Evolutionary conservation across 148 eudicot species (phyloP).

Genomic region (Chenopodium album): DNA sequence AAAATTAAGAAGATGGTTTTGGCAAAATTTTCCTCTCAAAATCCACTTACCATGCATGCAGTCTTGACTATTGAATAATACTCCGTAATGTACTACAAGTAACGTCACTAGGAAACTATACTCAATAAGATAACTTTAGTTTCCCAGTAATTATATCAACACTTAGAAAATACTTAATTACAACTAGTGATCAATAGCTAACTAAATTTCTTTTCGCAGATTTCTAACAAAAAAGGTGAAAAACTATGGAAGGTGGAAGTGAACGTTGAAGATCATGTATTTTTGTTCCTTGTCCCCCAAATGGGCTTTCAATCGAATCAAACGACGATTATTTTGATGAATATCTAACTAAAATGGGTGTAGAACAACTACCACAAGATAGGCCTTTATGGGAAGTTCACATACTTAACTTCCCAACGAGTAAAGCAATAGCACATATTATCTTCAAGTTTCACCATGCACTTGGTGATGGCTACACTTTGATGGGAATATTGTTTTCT

Average conservation of each 20-base stretch:
- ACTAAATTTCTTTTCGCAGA: constrained; percentile 30
- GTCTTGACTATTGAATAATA: too few relatives aligned
- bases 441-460: constrained; percentile 82
- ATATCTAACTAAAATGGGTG: constrained; percentile 54
- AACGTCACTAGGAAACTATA: too few relatives aligned
- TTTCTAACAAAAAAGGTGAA: constrained; percentile 40
- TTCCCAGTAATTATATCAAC: too few relatives aligned
- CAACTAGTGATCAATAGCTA: too few relatives aligned
- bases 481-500: constrained; percentile 85
- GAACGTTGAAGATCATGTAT: constrained; percentile 54
- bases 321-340: constrained; percentile 49
- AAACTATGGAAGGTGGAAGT: constrained; percentile 67
- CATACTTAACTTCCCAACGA: constrained; percentile 56
- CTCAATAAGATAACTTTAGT: too few relatives aligned
- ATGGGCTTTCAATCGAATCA: constrained; percentile 28
- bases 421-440: constrained; percentile 47
- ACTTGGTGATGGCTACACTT: constrained; percentile 72
- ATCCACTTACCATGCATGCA: too few relatives aligned
- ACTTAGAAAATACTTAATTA: too few relatives aligned
- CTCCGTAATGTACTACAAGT: too few relatives aligned
- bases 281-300: constrained; percentile 39
- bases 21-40: too few relatives aligned
- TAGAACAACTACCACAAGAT: constrained; percentile 50
- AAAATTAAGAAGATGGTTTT: too few relatives aligned
- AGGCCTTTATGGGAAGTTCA: constrained; percentile 86